Evolutionary conservation across 116 monocot species (phyloP).

Genomic region (Posidonia oceanica): DNA sequence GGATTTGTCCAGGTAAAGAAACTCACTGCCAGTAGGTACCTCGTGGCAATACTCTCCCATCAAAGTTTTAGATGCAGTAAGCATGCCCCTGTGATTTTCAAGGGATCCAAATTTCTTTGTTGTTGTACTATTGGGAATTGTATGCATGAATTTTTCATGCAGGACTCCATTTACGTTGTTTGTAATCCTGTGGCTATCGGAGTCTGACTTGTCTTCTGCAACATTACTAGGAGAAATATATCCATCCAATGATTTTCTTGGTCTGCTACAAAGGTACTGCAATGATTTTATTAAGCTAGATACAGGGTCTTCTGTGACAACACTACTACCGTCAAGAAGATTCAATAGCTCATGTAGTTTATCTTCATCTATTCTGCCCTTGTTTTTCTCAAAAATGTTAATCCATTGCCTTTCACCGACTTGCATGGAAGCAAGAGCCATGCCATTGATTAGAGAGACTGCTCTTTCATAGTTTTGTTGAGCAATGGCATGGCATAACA

Average conservation of each 20-base stretch:
- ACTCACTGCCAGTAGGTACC: neutral
- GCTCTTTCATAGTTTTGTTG: conserved; percentile 41
- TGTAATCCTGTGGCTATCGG: neutral
- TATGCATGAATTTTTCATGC: neutral
- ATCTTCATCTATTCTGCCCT: conserved; percentile 26
- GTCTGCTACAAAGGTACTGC: conserved; percentile 17
- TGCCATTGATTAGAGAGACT: conserved; percentile 47
- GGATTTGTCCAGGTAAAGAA: neutral
- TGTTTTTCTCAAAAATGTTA: conserved; percentile 37
- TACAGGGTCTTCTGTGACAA: conserved; percentile 50
- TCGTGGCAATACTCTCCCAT: neutral
- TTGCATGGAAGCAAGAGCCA: conserved; percentile 72
- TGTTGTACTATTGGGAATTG: neutral
- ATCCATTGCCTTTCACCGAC: conserved; percentile 64
- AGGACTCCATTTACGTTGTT: neutral
- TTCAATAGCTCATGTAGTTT: conserved; percentile 28
- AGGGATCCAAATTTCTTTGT: neutral
- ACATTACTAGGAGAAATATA: conserved; percentile 1
- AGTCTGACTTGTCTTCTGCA: neutral
- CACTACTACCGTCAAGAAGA: conserved; percentile 22
- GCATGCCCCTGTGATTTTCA: neutral
- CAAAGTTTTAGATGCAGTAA: neutral
- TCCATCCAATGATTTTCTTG: neutral
- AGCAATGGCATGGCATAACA: conserved; percentile 44
- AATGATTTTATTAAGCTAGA: conserved; percentile 46